phyloP scores from a whole-genome alignment of 352 stramenopile genomes.

The Chrysophaeum taylorii region DNA sequence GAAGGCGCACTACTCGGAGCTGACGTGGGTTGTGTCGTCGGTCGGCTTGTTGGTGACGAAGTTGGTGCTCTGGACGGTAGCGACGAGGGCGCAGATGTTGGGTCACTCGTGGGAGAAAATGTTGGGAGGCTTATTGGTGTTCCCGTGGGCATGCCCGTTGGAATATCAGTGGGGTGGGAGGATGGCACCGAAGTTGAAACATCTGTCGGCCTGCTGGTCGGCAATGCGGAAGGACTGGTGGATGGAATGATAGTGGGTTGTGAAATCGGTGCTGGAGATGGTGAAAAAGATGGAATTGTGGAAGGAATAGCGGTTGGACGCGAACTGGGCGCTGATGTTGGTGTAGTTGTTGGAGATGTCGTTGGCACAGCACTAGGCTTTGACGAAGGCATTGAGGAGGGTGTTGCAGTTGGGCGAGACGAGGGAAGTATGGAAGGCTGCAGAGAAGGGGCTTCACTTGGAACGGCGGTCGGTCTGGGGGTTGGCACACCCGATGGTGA shows the following conservation, averaged over 20 bases:
- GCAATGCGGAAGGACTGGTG: not conserved
- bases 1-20: not conserved
- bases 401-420: not conserved
- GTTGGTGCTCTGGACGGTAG: conserved; percentile 6
- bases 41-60: not conserved
- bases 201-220: not conserved
- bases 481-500: no score
- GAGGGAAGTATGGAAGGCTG: conserved; percentile 7
- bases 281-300: not conserved
- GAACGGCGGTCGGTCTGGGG: no score
- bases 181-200: not conserved
- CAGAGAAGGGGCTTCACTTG: no score
- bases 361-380: not conserved
- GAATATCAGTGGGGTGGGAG: not conserved
- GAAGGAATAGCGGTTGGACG: not conserved
- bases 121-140: not conserved
- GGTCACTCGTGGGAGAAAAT: not conserved
- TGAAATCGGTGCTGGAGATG: conserved; percentile 1
- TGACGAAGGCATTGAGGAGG: conserved; percentile 12
- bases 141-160: not conserved
- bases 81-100: not conserved
- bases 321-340: conserved; percentile 5
- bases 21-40: not conserved
- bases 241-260: conserved; percentile 2
- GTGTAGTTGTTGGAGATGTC: conserved; percentile 4